A percentile compares a stretch with the other conserved stretches of the same genome.
Evolutionary conservation across 2,329 filamentous ascomycete genomes (phyloP).

Genomic region (Mariannaea elegans): DNA sequence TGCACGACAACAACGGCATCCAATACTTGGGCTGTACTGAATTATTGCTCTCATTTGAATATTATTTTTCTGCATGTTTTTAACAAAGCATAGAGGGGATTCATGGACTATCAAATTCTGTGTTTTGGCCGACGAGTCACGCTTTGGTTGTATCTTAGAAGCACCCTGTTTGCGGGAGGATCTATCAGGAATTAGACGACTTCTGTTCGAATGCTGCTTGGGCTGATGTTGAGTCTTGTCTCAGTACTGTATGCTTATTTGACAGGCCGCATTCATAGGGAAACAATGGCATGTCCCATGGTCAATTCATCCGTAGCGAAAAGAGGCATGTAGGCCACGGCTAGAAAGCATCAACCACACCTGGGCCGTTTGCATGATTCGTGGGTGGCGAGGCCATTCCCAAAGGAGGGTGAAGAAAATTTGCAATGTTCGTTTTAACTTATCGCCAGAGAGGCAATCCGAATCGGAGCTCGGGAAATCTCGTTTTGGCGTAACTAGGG

Average conservation of each 20-base stretch:
- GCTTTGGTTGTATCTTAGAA: constrained; percentile 1
- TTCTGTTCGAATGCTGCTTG: constrained; percentile 7
- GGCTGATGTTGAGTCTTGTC: constrained; percentile 2
- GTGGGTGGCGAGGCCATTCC: neutral
- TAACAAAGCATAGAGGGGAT: neutral
- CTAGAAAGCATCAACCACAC: no score
- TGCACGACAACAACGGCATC: constrained; percentile 1
- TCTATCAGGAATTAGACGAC: neutral
- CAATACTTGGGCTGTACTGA: no score
- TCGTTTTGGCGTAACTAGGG: neutral
- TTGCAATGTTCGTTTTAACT: neutral
- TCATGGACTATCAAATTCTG: neutral
- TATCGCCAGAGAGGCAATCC: constrained; percentile 22
- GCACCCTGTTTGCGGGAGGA: constrained; percentile 1
- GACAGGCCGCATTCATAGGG: neutral
- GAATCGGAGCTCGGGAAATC: neutral
- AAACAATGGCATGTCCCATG: neutral
- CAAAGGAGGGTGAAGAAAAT: neutral
- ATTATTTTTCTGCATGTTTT: no score
- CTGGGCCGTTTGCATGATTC: constrained; percentile 21
- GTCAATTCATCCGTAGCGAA: neutral
- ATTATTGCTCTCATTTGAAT: no score
- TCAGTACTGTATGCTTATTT: neutral
- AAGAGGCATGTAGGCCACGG: no score
- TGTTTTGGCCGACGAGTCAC: constrained; percentile 6